phyloP scores from a whole-genome alignment of 495 filamentous ascomycete species.

The Xeromyces bisporus region DNA sequence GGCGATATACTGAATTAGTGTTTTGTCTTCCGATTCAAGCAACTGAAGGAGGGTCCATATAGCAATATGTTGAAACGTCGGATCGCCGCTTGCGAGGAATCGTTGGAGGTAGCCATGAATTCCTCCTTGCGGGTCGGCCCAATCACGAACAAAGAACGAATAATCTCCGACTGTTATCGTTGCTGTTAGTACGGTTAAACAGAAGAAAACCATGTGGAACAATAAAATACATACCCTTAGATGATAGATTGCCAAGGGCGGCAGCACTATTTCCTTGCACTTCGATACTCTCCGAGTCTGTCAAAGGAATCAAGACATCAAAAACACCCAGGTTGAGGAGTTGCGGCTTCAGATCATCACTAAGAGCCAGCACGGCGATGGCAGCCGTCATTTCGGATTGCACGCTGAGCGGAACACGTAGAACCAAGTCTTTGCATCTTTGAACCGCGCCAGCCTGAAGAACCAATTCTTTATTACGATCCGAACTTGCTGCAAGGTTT shows the following conservation, averaged over 20 bases:
- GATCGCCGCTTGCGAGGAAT: conserved; percentile 84
- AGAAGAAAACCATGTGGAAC: too few species aligned
- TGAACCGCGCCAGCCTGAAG: conserved; percentile 92
- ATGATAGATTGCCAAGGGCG: conserved; percentile 85
- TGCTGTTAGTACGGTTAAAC: too few species aligned
- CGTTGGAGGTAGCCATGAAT: conserved; percentile 88
- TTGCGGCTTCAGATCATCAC: conserved; percentile 86
- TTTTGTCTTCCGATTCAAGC: conserved; percentile 81
- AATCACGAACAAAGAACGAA: conserved; percentile 84
- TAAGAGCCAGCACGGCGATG: conserved; percentile 91
- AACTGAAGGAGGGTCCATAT: conserved; percentile 96
- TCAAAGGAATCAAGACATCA: conserved; percentile 89
- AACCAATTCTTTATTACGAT: conserved; percentile 91
- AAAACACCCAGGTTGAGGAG: conserved; percentile 89
- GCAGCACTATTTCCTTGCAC: conserved; percentile 97
- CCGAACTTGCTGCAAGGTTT: conserved; percentile 90
- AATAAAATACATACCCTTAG: conserved; percentile 63
- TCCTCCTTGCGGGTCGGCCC: conserved; percentile 80
- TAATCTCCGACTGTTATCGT: conserved; percentile 70
- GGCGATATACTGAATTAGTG: conserved; percentile 66
- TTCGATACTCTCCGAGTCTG: conserved; percentile 87
- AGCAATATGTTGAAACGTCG: conserved; percentile 97
- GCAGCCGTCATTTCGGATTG: conserved; percentile 99
- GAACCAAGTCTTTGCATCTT: conserved; percentile 92
- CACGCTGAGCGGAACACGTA: conserved; percentile 83